Base-by-base conservation (phyloP, 164 flowering plant species). In the grape (Vitis vinifera) region DNA sequence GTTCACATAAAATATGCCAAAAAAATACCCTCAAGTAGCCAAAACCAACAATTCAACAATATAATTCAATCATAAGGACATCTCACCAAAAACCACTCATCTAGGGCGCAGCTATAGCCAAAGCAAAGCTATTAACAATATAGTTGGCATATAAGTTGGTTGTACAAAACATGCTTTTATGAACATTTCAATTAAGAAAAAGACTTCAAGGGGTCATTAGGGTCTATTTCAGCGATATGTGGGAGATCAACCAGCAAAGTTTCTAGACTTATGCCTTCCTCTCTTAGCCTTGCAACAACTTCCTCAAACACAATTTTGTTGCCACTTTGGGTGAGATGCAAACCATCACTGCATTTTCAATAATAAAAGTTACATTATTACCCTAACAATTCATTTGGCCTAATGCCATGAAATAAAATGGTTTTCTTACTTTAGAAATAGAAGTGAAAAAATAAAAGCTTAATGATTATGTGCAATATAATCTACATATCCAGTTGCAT, bases 221-320 rank as follows among this genome's bases (percentile, higher is more conserved):
- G 87, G 49, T 92, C 88, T n/a, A 88, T 85, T 10, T 86, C 85
- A 0, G 78, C 8, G 0, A 84, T n/a, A 53, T 82, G 79, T 5
- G 92, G 97, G 62, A 88, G 94, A 82, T 90, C 94, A 65, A 71
- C 81, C 0, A 85, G 81, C 66, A 89, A 61, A 9, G 70, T 74
- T 51, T 89, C 93, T 1, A 73, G 70, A 63, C 80, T 77, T 65
- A 86, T 16, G 63, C 86, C 87, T 62, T 69, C 78, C 50, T 81
- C 76, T 68, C 63, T 80, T 56, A 92, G 88, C 65, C 56, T 82
- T 44, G 16, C 62, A 16, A 88, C 67, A 67, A 92, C 86, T 76
- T 84, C 91, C 62, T 88, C 90, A 59, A 84, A 90, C 69, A 89
- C 91, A 70, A 89, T 27, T 62, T 30, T 76, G 76, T 86, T 92